Evolutionary conservation across 495 filamentous ascomycete genomes (phyloP), one percentile per base, ranked within the genome.

Genomic region (Xeromyces bisporus): DNA sequence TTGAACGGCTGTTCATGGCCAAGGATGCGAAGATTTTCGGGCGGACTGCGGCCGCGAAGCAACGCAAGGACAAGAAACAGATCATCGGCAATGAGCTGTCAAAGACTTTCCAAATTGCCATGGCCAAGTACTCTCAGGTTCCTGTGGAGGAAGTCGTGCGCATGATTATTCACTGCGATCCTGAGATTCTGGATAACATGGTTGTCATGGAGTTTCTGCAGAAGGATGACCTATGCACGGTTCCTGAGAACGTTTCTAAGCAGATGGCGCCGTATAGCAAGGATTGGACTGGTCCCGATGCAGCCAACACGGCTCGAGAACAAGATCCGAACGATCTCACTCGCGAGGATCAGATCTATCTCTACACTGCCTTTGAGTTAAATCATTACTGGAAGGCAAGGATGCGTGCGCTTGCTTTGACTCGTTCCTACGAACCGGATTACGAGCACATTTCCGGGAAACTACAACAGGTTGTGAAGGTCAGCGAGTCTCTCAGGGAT

Each of bases 351-450:
- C 84, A 94, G 56, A 78, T 97, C 20, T 97, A 85, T 48, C 64
- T 97, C 8, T 75, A 77, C 36, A 96, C 89, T 2, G 81, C 91
- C 0, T 97, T 76, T 40, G 91, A 97, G 47, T 64, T 97, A 40
- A 83, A 91, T 36, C 91, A 97, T 53, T 97, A 97, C 55, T 97
- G 89, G 89, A 96, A 93, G 66, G 78, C 80, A 26, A 74, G 89
- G 53, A 94, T 94, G 70, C 71, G 89, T 32, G 91, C 91, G 3
- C 67, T 97, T 35, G 62, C 72, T 2, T 55, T 97, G 44, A 96
- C 89, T 1, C 73, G 79, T 40, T 82, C 69, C 14, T 93, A 72
- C 44, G 87, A 96, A 51, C 37, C 62, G 2, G 89, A 97, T 33
- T 96, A 97, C 49, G 85, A 93, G 39, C 78, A 96, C 38, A 72